These are phyloP conservation scores for Clitopilus passeckerianus DNA, from an alignment of 768 basidiomycete genomes.

Conservation along the genomic window DNA sequence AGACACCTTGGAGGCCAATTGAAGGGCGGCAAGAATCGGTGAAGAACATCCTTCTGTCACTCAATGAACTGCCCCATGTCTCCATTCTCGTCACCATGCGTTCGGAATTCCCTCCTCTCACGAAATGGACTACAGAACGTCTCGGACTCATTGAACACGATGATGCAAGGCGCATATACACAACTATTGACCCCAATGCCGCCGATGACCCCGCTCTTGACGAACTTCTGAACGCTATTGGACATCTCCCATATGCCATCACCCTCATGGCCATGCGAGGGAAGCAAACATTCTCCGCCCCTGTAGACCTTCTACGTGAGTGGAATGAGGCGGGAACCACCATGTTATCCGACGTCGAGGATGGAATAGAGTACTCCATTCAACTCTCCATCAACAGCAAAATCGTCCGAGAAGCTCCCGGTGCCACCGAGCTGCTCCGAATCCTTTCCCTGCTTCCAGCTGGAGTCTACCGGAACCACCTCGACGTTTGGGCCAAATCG, in stretches of 20 bases:
- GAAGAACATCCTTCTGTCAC: conserved; percentile 15
- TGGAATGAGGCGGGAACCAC: conserved; percentile 2
- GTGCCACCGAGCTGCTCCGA: conserved; percentile 6
- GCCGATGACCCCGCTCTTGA: conserved; percentile 15
- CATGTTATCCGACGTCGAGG: conserved; percentile 1
- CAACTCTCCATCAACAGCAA: conserved; percentile 4
- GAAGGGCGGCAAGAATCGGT: conserved; percentile 14
- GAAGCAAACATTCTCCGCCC: background rate
- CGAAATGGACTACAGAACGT: conserved; percentile 3
- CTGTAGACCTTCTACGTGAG: background rate
- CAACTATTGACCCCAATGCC: conserved; percentile 13
- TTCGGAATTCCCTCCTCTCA: conserved; percentile 18
- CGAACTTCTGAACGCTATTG: conserved; percentile 17
- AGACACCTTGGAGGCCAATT: conserved; percentile 29
- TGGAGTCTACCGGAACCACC: conserved; percentile 11
- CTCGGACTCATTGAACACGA: conserved; percentile 9
- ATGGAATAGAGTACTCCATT: conserved; percentile 7
- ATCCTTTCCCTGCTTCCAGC: conserved; percentile 20
- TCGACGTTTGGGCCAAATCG: conserved; percentile 1
- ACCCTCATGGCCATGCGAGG: conserved; percentile 24
- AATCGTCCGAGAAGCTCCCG: conserved; percentile 3
- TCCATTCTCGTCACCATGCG: conserved; percentile 30
- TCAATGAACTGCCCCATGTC: conserved; percentile 19
- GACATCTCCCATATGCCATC: conserved; percentile 26
- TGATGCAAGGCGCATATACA: conserved; percentile 16